Base-by-base conservation (phyloP, 176 grass and related monocot genomes). In the Typha latifolia region DNA sequence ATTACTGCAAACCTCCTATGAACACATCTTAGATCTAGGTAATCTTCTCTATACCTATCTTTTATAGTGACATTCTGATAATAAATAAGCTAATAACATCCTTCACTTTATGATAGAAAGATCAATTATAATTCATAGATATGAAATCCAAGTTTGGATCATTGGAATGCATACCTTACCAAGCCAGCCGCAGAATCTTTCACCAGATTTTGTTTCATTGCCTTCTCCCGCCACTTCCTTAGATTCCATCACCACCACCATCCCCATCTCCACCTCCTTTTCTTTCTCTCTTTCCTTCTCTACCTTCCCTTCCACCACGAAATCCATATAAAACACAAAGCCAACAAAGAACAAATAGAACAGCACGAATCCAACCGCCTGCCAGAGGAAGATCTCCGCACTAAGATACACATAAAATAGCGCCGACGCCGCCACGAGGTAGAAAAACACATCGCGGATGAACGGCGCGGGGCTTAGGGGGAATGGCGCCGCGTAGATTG, bases 371-470 rank as follows among this genome's bases (percentile, higher is more conserved):
- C 81, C 88, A 1, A 92, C 72, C 14, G 88, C 88, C 52, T 92
- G 88, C 93, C 93, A 97, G 24, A 97, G 66, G 85, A 84, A 97
- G 37, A 97, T 92, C 88, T 97, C 88, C 14, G 81, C 88, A 69
- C 76, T 90, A 53, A 97, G 80, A 82, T 90, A 97, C 63, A 92
- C 10, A 68, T 81, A 92, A 80, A 92, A 92, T 1, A 97, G 75
- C 19, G 72, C 80, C 0, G 78, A 92, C 48, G 88, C 75, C 5
- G 88, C 85, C 50, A 97, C 2, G 43, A 92, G 75, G 76, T 92
- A 92, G 85, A 84, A 97, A 73, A 97, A 92, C 12, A 91, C 78
- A 71, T 97, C 93, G 16, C 88, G 81, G 57, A 81, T 61, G 72
- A 89, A 86, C 3, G 93, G 66, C 1, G 76, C 75, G 0, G 92